These are phyloP conservation scores for Pueraria montana DNA, from an alignment of 306 rosid species.

Conservation along the genomic window DNA sequence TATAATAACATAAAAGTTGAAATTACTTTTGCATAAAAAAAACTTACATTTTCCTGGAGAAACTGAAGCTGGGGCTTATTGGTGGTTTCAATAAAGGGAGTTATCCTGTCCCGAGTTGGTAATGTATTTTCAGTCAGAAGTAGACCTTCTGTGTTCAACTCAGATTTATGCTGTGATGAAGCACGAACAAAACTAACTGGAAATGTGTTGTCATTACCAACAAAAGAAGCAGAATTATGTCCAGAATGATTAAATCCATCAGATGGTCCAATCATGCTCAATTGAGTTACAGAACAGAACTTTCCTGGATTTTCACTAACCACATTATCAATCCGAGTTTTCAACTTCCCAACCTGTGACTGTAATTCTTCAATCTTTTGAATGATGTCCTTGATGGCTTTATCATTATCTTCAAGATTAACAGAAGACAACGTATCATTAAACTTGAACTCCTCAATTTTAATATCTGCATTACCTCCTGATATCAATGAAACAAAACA, in stretches of 20 bases:
- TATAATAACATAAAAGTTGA: constrained; percentile 9
- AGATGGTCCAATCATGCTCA: constrained; percentile 50
- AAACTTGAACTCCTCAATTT: constrained; percentile 54
- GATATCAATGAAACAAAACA: constrained; percentile 37
- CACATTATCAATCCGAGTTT: constrained; percentile 68
- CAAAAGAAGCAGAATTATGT: constrained; percentile 55
- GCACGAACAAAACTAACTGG: constrained; percentile 47
- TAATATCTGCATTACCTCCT: constrained; percentile 54
- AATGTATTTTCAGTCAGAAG: constrained; percentile 54
- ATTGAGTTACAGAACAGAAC: constrained; percentile 56
- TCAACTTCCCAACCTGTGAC: constrained; percentile 68
- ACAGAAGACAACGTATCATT: constrained; percentile 54
- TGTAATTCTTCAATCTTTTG: constrained; percentile 62
- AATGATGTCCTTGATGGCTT: constrained; percentile 58
- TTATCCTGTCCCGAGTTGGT: constrained; percentile 50
- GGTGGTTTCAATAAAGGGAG: constrained; percentile 52
- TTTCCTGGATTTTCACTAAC: constrained; percentile 68
- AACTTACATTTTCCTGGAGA: constrained; percentile 57
- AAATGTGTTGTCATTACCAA: constrained; percentile 49
- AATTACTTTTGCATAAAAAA: constrained; percentile 13
- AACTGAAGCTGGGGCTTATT: constrained; percentile 50
- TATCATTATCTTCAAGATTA: constrained; percentile 60
- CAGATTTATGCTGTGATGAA: constrained; percentile 56
- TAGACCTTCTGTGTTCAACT: constrained; percentile 49
- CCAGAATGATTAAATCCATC: constrained; percentile 51